These are phyloP conservation scores for Penicillium subrubescens DNA, from an alignment of 495 filamentous ascomycete species.

Conservation along the genomic window DNA sequence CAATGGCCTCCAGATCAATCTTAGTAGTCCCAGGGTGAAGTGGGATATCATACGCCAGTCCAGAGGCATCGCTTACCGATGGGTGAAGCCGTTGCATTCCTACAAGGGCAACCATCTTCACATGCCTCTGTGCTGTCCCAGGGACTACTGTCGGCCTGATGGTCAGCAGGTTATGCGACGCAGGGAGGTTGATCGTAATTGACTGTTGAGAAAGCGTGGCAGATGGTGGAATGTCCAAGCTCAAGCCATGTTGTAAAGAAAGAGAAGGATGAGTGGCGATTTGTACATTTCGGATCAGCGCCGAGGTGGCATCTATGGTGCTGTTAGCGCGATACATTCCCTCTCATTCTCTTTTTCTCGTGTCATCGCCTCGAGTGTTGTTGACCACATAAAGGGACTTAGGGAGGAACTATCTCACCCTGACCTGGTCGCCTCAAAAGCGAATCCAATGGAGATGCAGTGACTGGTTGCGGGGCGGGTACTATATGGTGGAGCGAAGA, in stretches of 20 bases:
- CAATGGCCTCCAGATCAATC: conserved; percentile 66
- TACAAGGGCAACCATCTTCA: conserved; percentile 63
- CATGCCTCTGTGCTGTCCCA: conserved; percentile 58
- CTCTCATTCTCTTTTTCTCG: background rate
- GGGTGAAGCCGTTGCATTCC: conserved; percentile 51
- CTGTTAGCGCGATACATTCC: conserved; percentile 13
- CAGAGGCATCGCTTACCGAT: conserved; percentile 39
- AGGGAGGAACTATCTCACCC: conserved; percentile 40
- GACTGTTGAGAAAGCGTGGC: conserved; percentile 65
- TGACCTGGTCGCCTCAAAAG: conserved; percentile 52
- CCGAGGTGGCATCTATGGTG: conserved; percentile 48
- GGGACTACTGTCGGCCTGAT: conserved; percentile 61
- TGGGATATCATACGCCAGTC: conserved; percentile 60
- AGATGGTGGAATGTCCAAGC: conserved; percentile 61
- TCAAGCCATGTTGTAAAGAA: conserved; percentile 53
- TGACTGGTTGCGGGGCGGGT: conserved; percentile 19
- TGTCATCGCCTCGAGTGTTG: background rate
- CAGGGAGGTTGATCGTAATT: conserved; percentile 64
- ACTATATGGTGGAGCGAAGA: conserved; percentile 1
- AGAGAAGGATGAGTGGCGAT: conserved; percentile 68
- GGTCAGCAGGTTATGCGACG: conserved; percentile 64
- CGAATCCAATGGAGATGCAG: conserved; percentile 33
- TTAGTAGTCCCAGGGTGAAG: conserved; percentile 65
- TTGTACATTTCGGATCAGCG: conserved; percentile 65
- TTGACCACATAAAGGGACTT: background rate